Conservation (phyloP, 139 green algal genomes). For the Chlorella sp. region DNA sequence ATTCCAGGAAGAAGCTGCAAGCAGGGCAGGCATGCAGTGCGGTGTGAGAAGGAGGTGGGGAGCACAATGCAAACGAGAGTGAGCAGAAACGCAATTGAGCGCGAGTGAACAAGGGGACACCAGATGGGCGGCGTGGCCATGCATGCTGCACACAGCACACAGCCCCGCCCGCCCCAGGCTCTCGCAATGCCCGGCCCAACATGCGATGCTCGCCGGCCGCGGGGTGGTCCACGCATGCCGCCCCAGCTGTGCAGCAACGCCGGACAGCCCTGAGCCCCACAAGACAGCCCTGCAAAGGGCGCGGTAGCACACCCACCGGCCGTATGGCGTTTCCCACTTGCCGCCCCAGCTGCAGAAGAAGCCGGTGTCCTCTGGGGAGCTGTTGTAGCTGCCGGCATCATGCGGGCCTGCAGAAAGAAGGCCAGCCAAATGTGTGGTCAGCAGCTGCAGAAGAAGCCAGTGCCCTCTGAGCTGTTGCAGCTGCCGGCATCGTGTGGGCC, state of each 20-base stretch:
- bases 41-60: background rate
- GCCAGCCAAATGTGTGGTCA: background rate
- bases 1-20: slow-evolving; percentile 46
- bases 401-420: slow-evolving; percentile 46
- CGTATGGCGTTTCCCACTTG: slow-evolving; percentile 79
- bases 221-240: too few species aligned
- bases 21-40: background rate
- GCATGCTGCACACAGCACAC: too few species aligned
- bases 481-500: slow-evolving; percentile 25
- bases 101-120: too few species aligned
- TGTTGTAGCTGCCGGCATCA: slow-evolving; percentile 68
- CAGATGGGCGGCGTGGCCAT: too few species aligned
- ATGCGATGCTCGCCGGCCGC: too few species aligned
- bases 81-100: too few species aligned
- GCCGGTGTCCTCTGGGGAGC: slow-evolving; percentile 58
- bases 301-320: slow-evolving; percentile 41
- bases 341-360: slow-evolving; percentile 72
- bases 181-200: too few species aligned
- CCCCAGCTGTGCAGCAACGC: too few species aligned
- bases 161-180: too few species aligned
- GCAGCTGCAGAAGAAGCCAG: slow-evolving; percentile 62
- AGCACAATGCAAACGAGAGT: too few species aligned
- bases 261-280: background rate
- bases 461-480: slow-evolving; percentile 69
- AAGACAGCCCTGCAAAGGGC: background rate